Base-by-base conservation (phyloP, 371 early-diverging fungal genomes). In the Capillidium rhysosporum region DNA sequence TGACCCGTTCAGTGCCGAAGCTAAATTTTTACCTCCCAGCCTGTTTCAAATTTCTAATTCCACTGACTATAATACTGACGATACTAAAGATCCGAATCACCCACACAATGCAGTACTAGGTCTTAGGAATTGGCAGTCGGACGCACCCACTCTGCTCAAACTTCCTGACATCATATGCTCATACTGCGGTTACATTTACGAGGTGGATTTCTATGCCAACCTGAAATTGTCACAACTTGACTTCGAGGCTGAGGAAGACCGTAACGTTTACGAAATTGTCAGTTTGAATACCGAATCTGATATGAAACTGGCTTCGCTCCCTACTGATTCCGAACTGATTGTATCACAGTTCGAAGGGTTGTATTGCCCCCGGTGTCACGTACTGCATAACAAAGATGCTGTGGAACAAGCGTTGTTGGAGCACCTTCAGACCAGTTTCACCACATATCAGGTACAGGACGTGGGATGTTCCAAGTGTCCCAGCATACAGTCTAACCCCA, bases 361-460 rank as follows among this genome's bases (percentile, higher is more conserved):
- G 18, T 23, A 38, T 34, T 51, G 91, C 59, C 63, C 69, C 29
- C 72, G 63, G 1, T 92, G 93, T 56, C 61, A 65, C 1, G 65
- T 69, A 10, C 72, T 75, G 52, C 89, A 86, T 54, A 80, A 84
- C 57, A 70, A 69, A 10, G 46, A 56, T 12, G 41, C 65, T 2
- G 82, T 93, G 55, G 92, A 92, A 59, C 82, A 86, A 53, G 60
- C 69, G 5, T 70, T 96, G 59, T 65, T 89, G 12, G 69, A 73
- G 21, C 73, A 82, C 51, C 71, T 89, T 0, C 69, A 77, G 31
- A 67, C 65, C 1, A 63, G 69, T 56, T 23, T 85, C 24, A 61
- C 71, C 24, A 67, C 76, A 1, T 88, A 75, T 69, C 92, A 93
- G 64, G 65, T 82, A 43, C 93, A 93, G 64, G 94, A 92, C 56